phyloP scores from a whole-genome alignment of 306 rosid species.

The Psophocarpus tetragonolobus region DNA sequence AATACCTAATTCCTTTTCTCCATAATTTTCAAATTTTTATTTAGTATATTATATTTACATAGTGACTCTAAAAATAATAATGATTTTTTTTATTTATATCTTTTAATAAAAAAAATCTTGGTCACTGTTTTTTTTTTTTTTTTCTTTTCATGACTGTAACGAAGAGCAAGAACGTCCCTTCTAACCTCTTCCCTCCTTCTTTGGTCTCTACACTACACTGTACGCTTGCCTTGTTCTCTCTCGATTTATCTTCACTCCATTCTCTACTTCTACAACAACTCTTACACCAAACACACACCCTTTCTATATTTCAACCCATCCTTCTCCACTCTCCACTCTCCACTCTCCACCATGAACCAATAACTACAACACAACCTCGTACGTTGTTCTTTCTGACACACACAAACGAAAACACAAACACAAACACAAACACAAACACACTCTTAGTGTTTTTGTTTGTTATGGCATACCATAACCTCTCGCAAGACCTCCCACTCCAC shows the following conservation, averaged over 20 bases:
- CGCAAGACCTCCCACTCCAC: conserved; percentile 68
- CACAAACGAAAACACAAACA: no score
- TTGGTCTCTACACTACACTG: not conserved
- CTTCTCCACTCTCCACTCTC: no score
- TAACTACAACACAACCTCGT: not conserved
- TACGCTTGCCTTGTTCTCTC: not conserved
- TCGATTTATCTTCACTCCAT: conserved; percentile 9
- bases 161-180: conserved; percentile 22
- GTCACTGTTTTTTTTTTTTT: not conserved
- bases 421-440: not conserved
- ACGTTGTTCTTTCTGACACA: not conserved
- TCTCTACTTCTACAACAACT: not conserved
- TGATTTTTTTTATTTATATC: no score
- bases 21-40: no score
- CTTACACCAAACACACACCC: conserved; percentile 13
- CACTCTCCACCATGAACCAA: conserved; percentile 23
- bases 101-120: no score
- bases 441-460: not conserved
- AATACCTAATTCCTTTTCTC: no score
- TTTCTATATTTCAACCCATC: not conserved
- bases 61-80: no score
- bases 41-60: no score
- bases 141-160: conserved; percentile 38
- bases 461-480: conserved; percentile 74
- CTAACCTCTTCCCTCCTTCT: not conserved